Conservation (phyloP, 1,139 yeast genomes). For the Debaryomyces udenii region DNA sequence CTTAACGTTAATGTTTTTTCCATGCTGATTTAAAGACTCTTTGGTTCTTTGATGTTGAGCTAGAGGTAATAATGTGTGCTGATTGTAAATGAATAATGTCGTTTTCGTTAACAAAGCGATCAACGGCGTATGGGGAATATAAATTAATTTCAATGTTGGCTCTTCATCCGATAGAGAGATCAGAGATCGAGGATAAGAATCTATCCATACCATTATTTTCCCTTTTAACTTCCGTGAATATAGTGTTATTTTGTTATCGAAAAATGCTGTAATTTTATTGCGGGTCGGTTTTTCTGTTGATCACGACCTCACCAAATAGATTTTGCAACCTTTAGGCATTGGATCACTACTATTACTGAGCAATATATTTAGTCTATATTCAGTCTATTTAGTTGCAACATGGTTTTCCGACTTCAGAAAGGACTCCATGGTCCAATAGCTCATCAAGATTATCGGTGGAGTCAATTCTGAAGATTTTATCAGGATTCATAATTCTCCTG, state of each 20-base stretch:
- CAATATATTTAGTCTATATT: background rate
- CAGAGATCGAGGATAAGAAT: constrained; percentile 37
- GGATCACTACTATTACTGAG: background rate
- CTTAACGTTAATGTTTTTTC: constrained; percentile 29
- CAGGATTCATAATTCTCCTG: constrained; percentile 45
- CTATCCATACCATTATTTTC: constrained; percentile 45
- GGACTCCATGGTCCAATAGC: constrained; percentile 20
- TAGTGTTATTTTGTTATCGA: constrained; percentile 2
- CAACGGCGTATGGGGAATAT: constrained; percentile 39
- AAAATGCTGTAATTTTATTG: background rate
- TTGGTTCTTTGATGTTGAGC: constrained; percentile 32
- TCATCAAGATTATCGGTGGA: constrained; percentile 40
- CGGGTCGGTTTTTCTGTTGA: too few species aligned
- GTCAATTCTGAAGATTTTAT: constrained; percentile 44
- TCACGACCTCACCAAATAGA: constrained; percentile 1
- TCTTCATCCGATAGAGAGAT: constrained; percentile 29
- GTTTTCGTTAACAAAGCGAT: constrained; percentile 34
- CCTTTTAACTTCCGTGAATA: too few species aligned
- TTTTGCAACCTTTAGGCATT: constrained; percentile 1
- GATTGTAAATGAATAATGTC: constrained; percentile 32
- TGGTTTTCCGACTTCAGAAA: background rate
- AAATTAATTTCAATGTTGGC: constrained; percentile 27
- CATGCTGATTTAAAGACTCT: constrained; percentile 40
- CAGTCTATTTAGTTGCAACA: constrained; percentile 2
- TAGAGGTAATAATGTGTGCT: constrained; percentile 38